phyloP scores from a whole-genome alignment of 208 protist species.

The Zelonia costaricensis region DNA sequence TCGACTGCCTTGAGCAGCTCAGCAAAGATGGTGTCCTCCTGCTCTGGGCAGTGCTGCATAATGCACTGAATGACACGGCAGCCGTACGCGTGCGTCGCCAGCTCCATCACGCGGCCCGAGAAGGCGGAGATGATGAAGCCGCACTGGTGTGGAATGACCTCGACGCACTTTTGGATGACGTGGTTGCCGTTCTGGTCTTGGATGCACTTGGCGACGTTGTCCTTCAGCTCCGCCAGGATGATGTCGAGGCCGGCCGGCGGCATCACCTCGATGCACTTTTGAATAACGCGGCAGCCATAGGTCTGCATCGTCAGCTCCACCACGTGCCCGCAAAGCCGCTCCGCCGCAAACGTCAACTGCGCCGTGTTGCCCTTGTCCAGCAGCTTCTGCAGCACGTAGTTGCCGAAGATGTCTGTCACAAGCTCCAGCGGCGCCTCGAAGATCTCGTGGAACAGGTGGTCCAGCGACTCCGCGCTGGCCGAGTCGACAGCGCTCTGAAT shows the following conservation, averaged over 20 bases:
- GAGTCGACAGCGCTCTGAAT: conserved; percentile 97
- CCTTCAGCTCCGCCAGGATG: conserved; percentile 93
- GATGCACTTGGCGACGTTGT: conserved; percentile 96
- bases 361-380: conserved; percentile 94
- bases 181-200: conserved; percentile 99
- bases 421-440: conserved; percentile 88
- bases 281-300: conserved; percentile 99
- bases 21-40: conserved; percentile 91
- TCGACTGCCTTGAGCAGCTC: conserved; percentile 92
- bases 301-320: conserved; percentile 94
- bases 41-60: conserved; percentile 93
- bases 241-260: conserved; percentile 80
- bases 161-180: conserved; percentile 99
- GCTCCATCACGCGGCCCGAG: conserved; percentile 90
- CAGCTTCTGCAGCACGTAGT: conserved; percentile 99
- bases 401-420: conserved; percentile 98
- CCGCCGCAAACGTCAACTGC: conserved; percentile 84
- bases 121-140: conserved; percentile 98
- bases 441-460: conserved; percentile 94
- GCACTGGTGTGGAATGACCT: conserved; percentile 91
- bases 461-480: conserved; percentile 77
- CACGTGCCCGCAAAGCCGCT: conserved; percentile 89
- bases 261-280: conserved; percentile 97
- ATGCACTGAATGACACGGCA: conserved; percentile 99
- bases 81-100: conserved; percentile 99